Evolutionary conservation across 108 stramenopile species (phyloP).

Genomic region (Tribonema minus): DNA sequence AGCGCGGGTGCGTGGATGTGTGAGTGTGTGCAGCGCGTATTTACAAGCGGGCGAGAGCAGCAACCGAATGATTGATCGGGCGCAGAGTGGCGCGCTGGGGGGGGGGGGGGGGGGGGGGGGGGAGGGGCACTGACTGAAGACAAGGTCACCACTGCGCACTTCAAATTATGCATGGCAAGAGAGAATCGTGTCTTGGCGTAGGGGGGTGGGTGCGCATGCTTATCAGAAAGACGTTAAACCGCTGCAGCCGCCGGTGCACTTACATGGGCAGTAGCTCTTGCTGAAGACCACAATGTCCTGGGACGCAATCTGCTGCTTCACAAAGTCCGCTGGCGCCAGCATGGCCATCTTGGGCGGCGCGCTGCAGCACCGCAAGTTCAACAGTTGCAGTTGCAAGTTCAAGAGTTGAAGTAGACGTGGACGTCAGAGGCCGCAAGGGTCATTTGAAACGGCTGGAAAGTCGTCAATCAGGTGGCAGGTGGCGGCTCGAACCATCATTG

Average conservation of each 20-base stretch:
- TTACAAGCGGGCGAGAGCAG: not conserved
- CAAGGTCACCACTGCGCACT: not conserved
- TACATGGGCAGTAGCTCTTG: conserved; percentile 52
- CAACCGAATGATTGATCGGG: not conserved
- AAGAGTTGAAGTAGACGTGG: too few species aligned
- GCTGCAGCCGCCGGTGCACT: not conserved
- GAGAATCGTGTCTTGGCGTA: not conserved
- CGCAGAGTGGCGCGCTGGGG: not conserved
- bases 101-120: not conserved
- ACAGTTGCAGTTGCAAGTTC: too few species aligned
- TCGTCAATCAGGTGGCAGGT: too few species aligned
- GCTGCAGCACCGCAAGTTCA: too few species aligned
- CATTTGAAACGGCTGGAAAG: too few species aligned
- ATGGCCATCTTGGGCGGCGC: too few species aligned
- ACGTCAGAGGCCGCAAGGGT: too few species aligned
- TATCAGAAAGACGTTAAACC: not conserved
- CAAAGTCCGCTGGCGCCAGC: conserved; percentile 28
- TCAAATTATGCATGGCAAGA: not conserved
- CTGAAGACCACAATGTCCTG: conserved; percentile 40
- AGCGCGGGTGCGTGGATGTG: not conserved
- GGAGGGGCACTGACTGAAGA: not conserved
- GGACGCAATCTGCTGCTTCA: conserved; percentile 35
- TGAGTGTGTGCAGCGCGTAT: not conserved
- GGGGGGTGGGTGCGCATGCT: not conserved
- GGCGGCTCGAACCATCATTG: too few species aligned